Evolutionary conservation across 2,329 filamentous ascomycete genomes (phyloP).

Genomic region (Aspergillus aculeatus): DNA sequence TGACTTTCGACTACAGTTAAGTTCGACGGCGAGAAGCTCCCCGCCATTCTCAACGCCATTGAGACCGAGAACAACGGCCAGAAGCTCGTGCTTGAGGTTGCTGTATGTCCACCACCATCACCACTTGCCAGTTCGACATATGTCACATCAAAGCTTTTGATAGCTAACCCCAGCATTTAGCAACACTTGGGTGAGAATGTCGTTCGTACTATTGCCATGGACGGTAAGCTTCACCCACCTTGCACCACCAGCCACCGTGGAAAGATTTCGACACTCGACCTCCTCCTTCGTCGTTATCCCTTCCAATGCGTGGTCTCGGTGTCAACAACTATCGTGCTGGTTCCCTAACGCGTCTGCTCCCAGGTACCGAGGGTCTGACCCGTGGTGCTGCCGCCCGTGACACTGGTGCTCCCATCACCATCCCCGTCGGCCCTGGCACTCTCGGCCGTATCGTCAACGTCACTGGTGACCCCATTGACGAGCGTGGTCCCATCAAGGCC

Average conservation of each 20-base stretch:
- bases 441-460: constrained; percentile 99
- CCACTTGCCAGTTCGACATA: constrained; percentile 3
- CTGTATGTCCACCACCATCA: constrained; percentile 61
- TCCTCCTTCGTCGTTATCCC: neutral
- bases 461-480: constrained; percentile 99
- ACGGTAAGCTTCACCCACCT: constrained; percentile 65
- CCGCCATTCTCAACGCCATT: constrained; percentile 95
- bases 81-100: constrained; percentile 94
- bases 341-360: constrained; percentile 20
- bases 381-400: constrained; percentile 83
- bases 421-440: constrained; percentile 89
- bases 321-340: constrained; percentile 9
- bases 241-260: constrained; percentile 3
- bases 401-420: constrained; percentile 92
- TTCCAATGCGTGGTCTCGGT: constrained; percentile 3
- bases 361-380: constrained; percentile 98
- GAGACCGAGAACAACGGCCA: constrained; percentile 86
- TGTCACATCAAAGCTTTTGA: constrained; percentile 15
- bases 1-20: constrained; percentile 67
- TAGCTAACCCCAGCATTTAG: constrained; percentile 50
- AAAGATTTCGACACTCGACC: neutral
- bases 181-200: constrained; percentile 99
- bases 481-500: constrained; percentile 96
- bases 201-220: constrained; percentile 99
- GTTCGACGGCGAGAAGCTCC: constrained; percentile 91